Base-by-base conservation (phyloP, 148 eudicot genomes). In the Fagopyrum tataricum region DNA sequence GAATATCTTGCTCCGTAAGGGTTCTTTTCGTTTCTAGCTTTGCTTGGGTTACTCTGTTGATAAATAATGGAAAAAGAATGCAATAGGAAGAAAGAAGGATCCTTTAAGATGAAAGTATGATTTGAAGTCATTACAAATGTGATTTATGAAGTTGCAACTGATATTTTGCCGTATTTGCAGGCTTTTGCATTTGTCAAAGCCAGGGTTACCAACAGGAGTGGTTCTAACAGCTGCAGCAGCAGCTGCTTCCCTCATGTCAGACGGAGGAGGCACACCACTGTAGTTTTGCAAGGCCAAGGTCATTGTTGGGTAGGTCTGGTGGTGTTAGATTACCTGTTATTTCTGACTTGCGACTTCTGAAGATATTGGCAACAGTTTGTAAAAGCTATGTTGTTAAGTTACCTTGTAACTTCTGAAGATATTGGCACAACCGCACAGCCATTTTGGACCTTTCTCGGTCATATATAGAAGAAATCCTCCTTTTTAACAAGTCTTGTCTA, bases 1-100 rank as follows among this genome's bases (percentile, higher is more conserved):
- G 98, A 94, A 87, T 89, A 89, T 73, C 92, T 93, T 77, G 95
- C 97, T 73, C 98, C 98, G 98, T 93, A 83, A 90, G 96, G 72
- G 26, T 76, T 3, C 46, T 52, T 59, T 43, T 37, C 47, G 1
- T 4, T 37, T 21, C 21, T 37, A 52, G 73, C 40, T 24, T 26
- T 61, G 15, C 67, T 55, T 55, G 3, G 61, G 17, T 61, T 12
- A 12, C 15, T 61, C 24, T 24, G 39, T 9, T 24, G 8, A 24
- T 24, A 40, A 46, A 44, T 70, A 6, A 12, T 70, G n/a, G n/a
- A 37, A 5, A 70, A 20, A 44, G 73, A 31, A 13, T 12, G 49
- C 49, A 46, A 46, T 46, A 13, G 10, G 49, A 46, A 61, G 18
- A 24, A 61, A 61, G 67, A 13, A 4, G 5, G 67, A 61, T 10